Conservation (phyloP, 2,329 filamentous ascomycete species). For the Stylonectria norvegica region DNA sequence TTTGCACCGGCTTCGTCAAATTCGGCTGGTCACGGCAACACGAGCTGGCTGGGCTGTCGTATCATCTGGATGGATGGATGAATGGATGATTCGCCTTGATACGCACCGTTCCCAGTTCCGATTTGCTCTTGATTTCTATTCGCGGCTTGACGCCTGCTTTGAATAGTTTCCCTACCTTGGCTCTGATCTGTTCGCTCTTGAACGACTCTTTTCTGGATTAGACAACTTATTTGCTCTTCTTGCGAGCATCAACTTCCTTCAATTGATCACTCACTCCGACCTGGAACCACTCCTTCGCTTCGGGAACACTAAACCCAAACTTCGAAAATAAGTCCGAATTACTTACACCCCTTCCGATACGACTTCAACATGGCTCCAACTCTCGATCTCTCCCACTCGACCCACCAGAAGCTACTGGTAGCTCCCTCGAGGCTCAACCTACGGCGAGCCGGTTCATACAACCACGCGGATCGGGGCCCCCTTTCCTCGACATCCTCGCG, state of each 20-base stretch:
- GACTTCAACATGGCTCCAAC: slow-evolving; percentile 41
- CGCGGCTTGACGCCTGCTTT: slow-evolving; percentile 9
- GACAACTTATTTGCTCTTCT: background rate
- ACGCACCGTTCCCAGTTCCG: slow-evolving; percentile 4
- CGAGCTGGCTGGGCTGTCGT: slow-evolving; percentile 4
- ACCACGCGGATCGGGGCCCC: slow-evolving; percentile 49
- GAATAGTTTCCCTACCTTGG: slow-evolving; percentile 9
- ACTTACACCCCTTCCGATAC: background rate
- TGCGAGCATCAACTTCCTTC: background rate
- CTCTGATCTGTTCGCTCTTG: background rate
- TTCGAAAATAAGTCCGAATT: slow-evolving; percentile 4
- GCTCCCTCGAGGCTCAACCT: slow-evolving; percentile 57
- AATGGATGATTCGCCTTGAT: too few species aligned
- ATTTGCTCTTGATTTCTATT: slow-evolving; percentile 14
- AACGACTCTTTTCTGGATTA: background rate
- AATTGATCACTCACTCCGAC: too few species aligned
- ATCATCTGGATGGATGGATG: slow-evolving; percentile 8
- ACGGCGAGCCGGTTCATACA: slow-evolving; percentile 56
- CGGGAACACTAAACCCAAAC: too few species aligned
- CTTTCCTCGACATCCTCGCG: slow-evolving; percentile 59
- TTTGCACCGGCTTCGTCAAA: slow-evolving; percentile 1
- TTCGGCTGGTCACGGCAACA: slow-evolving; percentile 5
- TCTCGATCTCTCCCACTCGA: slow-evolving; percentile 43
- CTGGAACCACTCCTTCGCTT: too few species aligned
- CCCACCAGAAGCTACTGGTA: slow-evolving; percentile 50